A percentile compares a stretch with the other conserved stretches of the same genome.
Conservation (phyloP, 2,329 filamentous ascomycete genomes). For the Fusarium temperatum region DNA sequence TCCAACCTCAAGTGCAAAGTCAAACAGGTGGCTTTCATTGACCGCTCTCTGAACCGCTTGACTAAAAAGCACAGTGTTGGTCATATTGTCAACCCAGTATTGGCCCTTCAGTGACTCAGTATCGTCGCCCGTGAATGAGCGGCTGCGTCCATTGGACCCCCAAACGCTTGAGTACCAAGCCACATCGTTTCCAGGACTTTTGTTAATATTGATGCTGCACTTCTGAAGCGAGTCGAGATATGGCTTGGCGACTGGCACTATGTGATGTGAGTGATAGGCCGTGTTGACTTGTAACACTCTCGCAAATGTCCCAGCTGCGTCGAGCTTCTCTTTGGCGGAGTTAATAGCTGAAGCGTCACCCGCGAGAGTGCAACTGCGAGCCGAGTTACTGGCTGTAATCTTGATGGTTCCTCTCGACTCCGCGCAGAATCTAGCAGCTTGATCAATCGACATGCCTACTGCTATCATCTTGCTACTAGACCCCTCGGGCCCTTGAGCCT, state of each 20-base stretch:
- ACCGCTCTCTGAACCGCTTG: neutral
- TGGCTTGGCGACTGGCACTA: neutral
- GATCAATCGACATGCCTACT: neutral
- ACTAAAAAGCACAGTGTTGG: slow-evolving; percentile 47
- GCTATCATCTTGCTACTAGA: neutral
- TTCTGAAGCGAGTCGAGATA: neutral
- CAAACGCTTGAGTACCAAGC: neutral
- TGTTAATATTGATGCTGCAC: neutral
- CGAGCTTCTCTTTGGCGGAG: neutral
- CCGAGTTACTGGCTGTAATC: neutral
- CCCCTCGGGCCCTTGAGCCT: neutral
- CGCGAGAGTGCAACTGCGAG: neutral
- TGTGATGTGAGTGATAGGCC: neutral
- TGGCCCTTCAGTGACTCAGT: neutral
- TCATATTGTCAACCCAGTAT: slow-evolving; percentile 6
- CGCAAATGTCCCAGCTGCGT: neutral
- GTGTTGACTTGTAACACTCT: neutral
- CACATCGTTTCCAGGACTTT: neutral
- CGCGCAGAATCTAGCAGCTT: neutral
- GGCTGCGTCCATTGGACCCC: neutral
- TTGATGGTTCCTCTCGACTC: neutral
- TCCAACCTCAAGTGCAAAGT: neutral
- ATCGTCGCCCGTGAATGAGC: neutral
- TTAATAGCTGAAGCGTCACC: neutral
- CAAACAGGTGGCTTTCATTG: neutral